Conservation (phyloP, 441 rosid species). For the Euphorbia celastroides region DNA sequence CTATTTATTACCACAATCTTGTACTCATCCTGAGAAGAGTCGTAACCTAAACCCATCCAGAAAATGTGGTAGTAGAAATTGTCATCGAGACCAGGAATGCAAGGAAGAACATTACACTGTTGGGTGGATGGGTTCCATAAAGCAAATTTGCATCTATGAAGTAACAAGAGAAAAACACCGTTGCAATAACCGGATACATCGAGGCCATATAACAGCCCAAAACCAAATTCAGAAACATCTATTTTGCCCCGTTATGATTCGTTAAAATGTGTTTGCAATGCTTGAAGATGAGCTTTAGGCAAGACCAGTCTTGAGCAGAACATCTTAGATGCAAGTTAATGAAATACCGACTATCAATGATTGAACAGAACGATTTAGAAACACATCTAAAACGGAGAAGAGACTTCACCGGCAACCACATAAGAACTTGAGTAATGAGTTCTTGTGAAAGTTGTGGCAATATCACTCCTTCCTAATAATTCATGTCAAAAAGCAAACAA, state of each 20-base stretch:
- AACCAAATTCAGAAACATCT: background rate
- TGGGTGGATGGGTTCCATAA: background rate
- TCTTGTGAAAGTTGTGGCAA: background rate
- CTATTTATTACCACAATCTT: no score
- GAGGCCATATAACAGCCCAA: background rate
- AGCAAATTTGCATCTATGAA: background rate
- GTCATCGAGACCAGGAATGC: background rate
- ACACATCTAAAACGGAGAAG: background rate
- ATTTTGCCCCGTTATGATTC: background rate
- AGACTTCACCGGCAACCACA: background rate
- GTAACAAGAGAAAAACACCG: background rate
- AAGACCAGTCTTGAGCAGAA: background rate
- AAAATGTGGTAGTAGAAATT: background rate
- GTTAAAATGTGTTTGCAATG: background rate
- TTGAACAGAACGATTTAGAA: background rate
- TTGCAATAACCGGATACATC: background rate
- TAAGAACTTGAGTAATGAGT: background rate
- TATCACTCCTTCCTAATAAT: background rate
- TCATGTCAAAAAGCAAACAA: background rate
- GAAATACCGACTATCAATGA: background rate
- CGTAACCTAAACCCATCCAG: background rate
- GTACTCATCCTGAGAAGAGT: no score
- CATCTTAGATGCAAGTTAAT: background rate
- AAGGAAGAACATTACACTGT: background rate
- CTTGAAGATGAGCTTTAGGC: background rate